A percentile compares a stretch with the other conserved stretches of the same genome.
Conservation (phyloP, 345 rosid species). For the Carallia pectinifolia region DNA sequence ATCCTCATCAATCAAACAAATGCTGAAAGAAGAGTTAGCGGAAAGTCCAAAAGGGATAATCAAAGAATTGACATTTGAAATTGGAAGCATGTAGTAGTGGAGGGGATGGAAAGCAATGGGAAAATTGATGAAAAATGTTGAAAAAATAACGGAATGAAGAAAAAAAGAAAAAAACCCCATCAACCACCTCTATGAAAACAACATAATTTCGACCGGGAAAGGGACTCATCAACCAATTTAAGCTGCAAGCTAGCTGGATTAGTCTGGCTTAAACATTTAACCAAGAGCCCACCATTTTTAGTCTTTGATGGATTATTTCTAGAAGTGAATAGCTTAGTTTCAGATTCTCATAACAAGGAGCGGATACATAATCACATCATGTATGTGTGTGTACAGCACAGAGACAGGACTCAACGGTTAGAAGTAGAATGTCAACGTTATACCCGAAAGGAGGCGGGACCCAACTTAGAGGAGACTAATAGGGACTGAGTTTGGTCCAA, state of each 20-base stretch:
- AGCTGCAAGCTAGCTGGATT: slow-evolving; percentile 17
- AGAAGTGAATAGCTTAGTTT: too few species aligned
- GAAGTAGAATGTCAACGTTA: slow-evolving; percentile 31
- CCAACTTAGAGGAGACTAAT: slow-evolving; percentile 10
- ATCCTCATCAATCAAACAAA: background rate
- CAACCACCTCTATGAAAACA: slow-evolving; percentile 58
- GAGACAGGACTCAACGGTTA: slow-evolving; percentile 24
- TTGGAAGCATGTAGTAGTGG: too few species aligned
- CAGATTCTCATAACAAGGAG: too few species aligned
- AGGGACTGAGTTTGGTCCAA: too few species aligned
- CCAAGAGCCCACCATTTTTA: background rate
- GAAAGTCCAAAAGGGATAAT: slow-evolving; percentile 4
- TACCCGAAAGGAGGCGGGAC: slow-evolving; percentile 18
- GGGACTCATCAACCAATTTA: slow-evolving; percentile 54
- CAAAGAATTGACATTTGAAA: slow-evolving; percentile 11
- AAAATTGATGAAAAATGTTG: background rate
- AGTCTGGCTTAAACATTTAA: background rate
- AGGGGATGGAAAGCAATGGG: too few species aligned
- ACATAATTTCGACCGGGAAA: slow-evolving; percentile 53
- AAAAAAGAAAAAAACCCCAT: slow-evolving; percentile 29
- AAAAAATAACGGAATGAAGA: slow-evolving; percentile 6
- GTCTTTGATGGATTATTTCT: background rate
- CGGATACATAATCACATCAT: too few species aligned
- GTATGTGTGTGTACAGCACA: background rate
- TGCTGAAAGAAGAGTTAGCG: slow-evolving; percentile 21